A percentile compares a stretch with the other conserved stretches of the same genome.
Conservation (phyloP, 257 asterid species). For the Parsonsia alboflavescens region DNA sequence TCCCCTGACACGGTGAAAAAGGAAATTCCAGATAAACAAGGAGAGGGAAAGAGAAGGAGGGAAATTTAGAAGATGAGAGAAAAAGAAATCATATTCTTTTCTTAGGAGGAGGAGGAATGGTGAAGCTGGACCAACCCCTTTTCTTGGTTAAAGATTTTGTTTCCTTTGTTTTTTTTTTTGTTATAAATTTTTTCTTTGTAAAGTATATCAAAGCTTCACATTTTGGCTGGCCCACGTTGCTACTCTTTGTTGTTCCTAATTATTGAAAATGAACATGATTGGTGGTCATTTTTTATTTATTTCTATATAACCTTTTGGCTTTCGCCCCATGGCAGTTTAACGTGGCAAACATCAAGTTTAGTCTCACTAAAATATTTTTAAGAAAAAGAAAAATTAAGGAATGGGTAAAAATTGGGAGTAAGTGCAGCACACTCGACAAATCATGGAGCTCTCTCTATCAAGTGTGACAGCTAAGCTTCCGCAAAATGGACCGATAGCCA, state of each 20-base stretch:
- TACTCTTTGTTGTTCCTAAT: not conserved
- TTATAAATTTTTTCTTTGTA: slow-evolving; percentile 22
- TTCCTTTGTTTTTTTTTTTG: slow-evolving; percentile 4
- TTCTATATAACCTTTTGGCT: not conserved
- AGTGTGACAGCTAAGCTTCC: slow-evolving; percentile 34
- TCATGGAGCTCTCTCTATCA: not conserved
- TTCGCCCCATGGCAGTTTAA: no score
- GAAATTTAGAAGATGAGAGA: not conserved
- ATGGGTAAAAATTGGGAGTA: no score
- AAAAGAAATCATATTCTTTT: slow-evolving; percentile 30
- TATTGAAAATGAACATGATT: slow-evolving; percentile 4
- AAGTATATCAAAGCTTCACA: slow-evolving; percentile 21
- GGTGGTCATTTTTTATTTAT: not conserved
- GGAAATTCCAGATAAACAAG: slow-evolving; percentile 7
- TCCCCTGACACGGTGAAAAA: not conserved
- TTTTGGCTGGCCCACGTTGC: slow-evolving; percentile 10
- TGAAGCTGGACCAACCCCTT: slow-evolving; percentile 20
- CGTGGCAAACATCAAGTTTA: no score
- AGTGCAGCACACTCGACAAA: no score
- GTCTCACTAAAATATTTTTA: no score
- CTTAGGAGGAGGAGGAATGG: slow-evolving; percentile 28
- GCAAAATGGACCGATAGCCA: not conserved
- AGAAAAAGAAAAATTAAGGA: no score
- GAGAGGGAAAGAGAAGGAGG: not conserved
- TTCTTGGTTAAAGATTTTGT: slow-evolving; percentile 16